Evolutionary conservation across 345 rosid species (phyloP), one percentile per base, ranked within the genome.

Genomic region (Populus pruinosa): DNA sequence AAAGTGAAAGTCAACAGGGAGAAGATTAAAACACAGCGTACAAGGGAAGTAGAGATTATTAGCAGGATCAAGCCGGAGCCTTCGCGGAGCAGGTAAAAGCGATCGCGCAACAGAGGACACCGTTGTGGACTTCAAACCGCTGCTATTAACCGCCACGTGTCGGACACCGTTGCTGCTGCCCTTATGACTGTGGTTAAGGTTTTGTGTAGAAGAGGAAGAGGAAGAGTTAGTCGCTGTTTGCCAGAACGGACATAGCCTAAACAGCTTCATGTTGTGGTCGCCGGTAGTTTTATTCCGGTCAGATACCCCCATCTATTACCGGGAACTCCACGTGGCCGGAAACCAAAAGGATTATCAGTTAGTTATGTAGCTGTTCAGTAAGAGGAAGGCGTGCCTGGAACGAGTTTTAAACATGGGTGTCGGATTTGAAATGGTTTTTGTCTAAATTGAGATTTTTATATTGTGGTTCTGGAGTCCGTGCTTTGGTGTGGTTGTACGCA

Each of bases 11-110:
- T 83, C 89, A 86, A 84, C 83, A 78, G 53, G 29, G 41, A 67
- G 23, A 2, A 44, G 13, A 56, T 23, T 14, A 23, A 31, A 56
- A 67, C 70, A 71, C 18, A 64, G 65, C 90, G 53, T 84, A 95
- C 99, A 91, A 71, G 98, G 94, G 84, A 93, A 93, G 77, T 92
- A 95, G 59, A 95, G 94, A 5, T 83, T 87, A 33, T 84, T 87
- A 29, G 96, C 38, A 74, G 99, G 99, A 79, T 95, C 99, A 39
- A 95, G 90, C 23, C 98, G 97, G 78, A 95, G 98, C 59, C 97
- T 86, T 6, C 94, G 97, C 4, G 97, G 91, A 47, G 94, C 72
- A 27, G 99, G 99, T 2, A 95, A 87, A 43, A 95, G 90, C 78
- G 98, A 93, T 86, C 91, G 90, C 38, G 96, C 98, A 39, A 95